Conservation (phyloP, 2,329 filamentous ascomycete genomes). For the Botryosphaeria dothidea region DNA sequence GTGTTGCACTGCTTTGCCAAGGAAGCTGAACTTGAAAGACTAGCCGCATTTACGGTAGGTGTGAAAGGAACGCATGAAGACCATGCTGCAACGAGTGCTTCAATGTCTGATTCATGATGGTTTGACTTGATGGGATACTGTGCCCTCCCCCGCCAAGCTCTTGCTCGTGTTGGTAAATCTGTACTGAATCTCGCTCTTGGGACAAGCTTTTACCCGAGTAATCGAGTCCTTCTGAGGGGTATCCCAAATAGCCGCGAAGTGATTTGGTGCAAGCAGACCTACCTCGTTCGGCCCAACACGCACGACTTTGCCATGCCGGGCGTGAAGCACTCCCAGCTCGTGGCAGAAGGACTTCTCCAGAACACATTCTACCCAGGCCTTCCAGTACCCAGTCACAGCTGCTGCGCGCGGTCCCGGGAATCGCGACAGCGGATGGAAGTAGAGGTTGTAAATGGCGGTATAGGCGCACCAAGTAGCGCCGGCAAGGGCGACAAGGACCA, state of each 20-base stretch:
- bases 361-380: slow-evolving; percentile 32
- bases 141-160: too few relatives aligned
- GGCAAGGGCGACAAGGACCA: neutral
- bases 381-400: slow-evolving; percentile 29
- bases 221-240: neutral
- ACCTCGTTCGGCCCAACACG: slow-evolving; percentile 34
- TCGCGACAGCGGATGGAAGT: neutral
- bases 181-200: too few relatives aligned
- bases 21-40: too few relatives aligned
- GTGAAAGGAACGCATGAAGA: too few relatives aligned
- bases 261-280: neutral
- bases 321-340: slow-evolving; percentile 29
- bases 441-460: slow-evolving; percentile 2
- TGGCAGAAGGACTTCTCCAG: slow-evolving; percentile 32
- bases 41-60: too few relatives aligned
- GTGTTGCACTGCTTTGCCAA: too few relatives aligned
- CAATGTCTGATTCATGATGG: too few relatives aligned
- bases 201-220: too few relatives aligned
- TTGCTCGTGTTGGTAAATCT: too few relatives aligned
- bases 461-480: neutral
- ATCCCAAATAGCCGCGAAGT: neutral
- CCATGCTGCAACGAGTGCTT: too few relatives aligned
- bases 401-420: slow-evolving; percentile 21
- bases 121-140: too few relatives aligned
- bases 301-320: slow-evolving; percentile 30